Evolutionary conservation across 495 filamentous ascomycete genomes (phyloP).

Genomic region (Hamigera avellanea): DNA sequence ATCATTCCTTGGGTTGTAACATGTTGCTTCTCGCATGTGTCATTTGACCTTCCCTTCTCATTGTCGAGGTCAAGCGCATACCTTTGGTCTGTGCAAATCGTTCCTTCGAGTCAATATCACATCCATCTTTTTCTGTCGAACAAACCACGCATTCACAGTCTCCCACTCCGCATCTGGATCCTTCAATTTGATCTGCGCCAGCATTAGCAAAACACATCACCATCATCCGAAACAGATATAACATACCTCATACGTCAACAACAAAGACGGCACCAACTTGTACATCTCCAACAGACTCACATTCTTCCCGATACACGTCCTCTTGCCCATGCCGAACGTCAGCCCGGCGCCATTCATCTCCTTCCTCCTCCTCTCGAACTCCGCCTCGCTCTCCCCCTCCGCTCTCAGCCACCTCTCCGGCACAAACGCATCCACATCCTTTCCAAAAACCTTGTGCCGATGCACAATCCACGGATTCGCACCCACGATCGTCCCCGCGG

Average conservation of each 20-base stretch:
- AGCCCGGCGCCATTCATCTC: no score
- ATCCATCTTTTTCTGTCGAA: no score
- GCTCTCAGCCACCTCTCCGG: slow-evolving; percentile 30
- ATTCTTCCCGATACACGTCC: slow-evolving; percentile 37
- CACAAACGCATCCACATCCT: slow-evolving; percentile 17
- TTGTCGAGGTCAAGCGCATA: no score
- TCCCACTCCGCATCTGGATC: slow-evolving; percentile 20
- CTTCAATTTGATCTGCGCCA: no score
- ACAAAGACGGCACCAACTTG: slow-evolving; percentile 34
- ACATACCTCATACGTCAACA: slow-evolving; percentile 34
- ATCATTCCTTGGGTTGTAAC: no score
- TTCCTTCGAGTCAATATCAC: no score
- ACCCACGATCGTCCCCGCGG: slow-evolving; percentile 37
- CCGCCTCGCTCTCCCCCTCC: slow-evolving; percentile 20
- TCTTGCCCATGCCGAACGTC: slow-evolving; percentile 32
- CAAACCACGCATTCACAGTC: slow-evolving; percentile 37
- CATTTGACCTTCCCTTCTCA: no score
- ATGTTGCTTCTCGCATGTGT: no score
- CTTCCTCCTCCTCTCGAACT: no score
- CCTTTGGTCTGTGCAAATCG: no score
- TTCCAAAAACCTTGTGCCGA: slow-evolving; percentile 33
- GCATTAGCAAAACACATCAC: no score
- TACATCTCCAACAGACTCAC: slow-evolving; percentile 37
- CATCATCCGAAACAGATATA: no score
- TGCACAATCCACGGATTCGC: slow-evolving; percentile 43